Evolutionary conservation across 441 rosid genomes (phyloP), one percentile per base, ranked within the genome.

Genomic region (Pelargonium australe): DNA sequence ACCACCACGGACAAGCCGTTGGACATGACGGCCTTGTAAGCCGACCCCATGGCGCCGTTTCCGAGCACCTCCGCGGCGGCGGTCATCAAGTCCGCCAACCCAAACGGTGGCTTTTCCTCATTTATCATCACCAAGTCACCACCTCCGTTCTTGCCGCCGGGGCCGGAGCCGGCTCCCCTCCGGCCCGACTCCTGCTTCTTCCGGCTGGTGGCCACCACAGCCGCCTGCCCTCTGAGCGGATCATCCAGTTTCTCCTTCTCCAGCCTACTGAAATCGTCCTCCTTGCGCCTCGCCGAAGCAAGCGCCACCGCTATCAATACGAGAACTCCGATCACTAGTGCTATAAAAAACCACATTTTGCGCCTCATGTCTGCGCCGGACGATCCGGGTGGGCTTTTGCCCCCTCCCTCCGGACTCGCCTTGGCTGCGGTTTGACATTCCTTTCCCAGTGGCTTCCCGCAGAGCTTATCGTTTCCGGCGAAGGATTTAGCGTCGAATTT

Each of bases 31-130:
- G 97, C 92, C 78, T 91, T 93, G 64, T 88, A 93, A 3, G 93
- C 84, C 0, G 97, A 86, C 34, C 97, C 95, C 0, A 91, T 86
- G 47, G 79, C 79, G 1, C 91, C 89, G 65, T 87, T 89, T 0
- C 98, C 96, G 68, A 91, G 70, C 28, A 86, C 83, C 79, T 88
- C 91, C 3, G 98, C 97, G 90, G 95, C 87, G 0, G 99, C 97
- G 80, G 85, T 89, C 97, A 94, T 94, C 76, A 91, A 77, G 82
- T 91, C 97, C 0, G 87, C 80, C 84, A 91, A 75, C 51, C 88
- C 89, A n/a, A 94, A 94, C 0, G 78, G 63, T n/a, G 87, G 92
- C 77, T 78, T 91, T 17, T 89, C 97, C 11, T 72, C 81, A 10
- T 88, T 86, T 45, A 94, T 79, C 87, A 94, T 85, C 34, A 81